Evolutionary conservation across 768 basidiomycete species (phyloP).

Genomic region (Crucibulum laeve): DNA sequence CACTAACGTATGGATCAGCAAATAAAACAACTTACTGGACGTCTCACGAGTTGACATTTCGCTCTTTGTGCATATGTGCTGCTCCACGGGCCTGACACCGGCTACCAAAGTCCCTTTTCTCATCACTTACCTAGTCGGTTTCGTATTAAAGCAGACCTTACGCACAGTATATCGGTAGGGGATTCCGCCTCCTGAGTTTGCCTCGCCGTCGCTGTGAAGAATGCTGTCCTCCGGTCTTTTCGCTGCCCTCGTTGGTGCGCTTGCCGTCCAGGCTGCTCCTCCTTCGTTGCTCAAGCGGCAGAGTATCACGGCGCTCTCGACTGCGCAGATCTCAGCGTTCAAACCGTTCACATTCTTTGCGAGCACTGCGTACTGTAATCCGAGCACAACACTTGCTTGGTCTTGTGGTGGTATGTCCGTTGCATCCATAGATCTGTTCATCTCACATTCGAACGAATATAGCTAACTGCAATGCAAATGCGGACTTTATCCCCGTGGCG

Average conservation of each 20-base stretch:
- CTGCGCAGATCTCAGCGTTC: constrained; percentile 36
- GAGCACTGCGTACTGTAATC: constrained; percentile 43
- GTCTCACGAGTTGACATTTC: no score
- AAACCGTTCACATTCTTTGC: constrained; percentile 48
- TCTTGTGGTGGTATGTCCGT: constrained; percentile 36
- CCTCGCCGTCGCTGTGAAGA: no score
- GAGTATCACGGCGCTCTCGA: constrained; percentile 32
- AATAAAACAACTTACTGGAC: no score
- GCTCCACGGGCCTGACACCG: no score
- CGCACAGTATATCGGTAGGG: no score
- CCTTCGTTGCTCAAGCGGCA: constrained; percentile 14
- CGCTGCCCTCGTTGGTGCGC: neutral
- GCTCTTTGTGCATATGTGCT: no score
- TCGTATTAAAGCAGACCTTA: no score
- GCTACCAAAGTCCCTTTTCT: no score
- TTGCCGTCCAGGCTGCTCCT: neutral
- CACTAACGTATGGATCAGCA: no score
- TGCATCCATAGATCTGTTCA: neutral
- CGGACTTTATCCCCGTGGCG: constrained; percentile 41
- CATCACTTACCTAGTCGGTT: no score
- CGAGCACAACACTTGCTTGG: constrained; percentile 41
- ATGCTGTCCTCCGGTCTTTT: neutral
- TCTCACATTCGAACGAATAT: neutral
- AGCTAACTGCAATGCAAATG: constrained; percentile 44
- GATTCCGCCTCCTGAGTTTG: no score